Percentiles rank a stretch among this genome's conserved stretches.
phyloP scores from a whole-genome alignment of 1,139 yeast genomes.

The Geotrichum phurueaensis region DNA sequence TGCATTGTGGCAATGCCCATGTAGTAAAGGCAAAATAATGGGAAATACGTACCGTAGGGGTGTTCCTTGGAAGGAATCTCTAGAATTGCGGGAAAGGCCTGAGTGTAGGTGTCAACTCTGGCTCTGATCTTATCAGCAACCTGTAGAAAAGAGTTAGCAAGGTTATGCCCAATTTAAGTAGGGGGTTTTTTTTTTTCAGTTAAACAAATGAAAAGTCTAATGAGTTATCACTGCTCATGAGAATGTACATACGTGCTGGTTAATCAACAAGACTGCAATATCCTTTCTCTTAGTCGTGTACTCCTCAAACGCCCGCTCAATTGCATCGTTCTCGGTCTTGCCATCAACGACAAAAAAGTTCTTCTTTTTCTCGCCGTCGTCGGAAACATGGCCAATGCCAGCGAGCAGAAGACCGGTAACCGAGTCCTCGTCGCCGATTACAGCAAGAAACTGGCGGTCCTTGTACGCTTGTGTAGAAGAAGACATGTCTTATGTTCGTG shows the following conservation, averaged over 20 bases:
- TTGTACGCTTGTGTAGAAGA: conserved; percentile 29
- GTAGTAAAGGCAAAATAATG: background rate
- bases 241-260: conserved; percentile 56
- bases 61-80: conserved; percentile 98
- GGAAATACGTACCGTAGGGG: conserved; percentile 54
- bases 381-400: conserved; percentile 85
- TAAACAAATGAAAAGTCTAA: background rate
- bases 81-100: conserved; percentile 92
- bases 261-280: conserved; percentile 84
- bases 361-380: conserved; percentile 53
- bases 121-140: conserved; percentile 84
- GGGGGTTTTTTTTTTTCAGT: background rate
- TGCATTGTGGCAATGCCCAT: background rate
- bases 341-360: conserved; percentile 80
- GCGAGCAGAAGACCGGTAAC: conserved; percentile 94
- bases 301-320: conserved; percentile 67
- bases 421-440: conserved; percentile 95
- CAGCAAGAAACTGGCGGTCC: conserved; percentile 77
- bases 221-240: background rate
- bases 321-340: conserved; percentile 69
- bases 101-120: conserved; percentile 74
- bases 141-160: conserved; percentile 18
- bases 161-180: background rate
- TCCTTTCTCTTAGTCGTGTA: conserved; percentile 77
- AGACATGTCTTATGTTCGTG: conserved; percentile 12